A percentile compares a stretch with the other conserved stretches of the same genome.
These are phyloP conservation scores for Coix lacrymajobi DNA, from an alignment of 176 grass and related monocot species.

Conservation along the genomic window DNA sequence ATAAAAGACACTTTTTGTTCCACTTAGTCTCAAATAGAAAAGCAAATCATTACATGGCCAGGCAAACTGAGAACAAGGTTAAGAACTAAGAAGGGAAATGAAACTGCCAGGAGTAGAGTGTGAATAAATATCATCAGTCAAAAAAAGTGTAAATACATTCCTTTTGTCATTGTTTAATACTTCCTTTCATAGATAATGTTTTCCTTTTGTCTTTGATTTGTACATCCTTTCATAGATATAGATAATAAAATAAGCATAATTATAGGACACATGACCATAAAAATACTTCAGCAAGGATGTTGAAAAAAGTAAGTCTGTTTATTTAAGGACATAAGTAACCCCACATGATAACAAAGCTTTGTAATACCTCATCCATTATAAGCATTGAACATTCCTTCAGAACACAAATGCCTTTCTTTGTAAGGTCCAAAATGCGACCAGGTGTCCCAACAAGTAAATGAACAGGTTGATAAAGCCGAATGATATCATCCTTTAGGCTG, in stretches of 20 bases:
- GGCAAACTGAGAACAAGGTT: neutral
- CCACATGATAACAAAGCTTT: neutral
- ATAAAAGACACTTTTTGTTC: neutral
- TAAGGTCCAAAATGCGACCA: slow-evolving; percentile 80
- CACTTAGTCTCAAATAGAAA: neutral
- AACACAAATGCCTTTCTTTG: slow-evolving; percentile 76
- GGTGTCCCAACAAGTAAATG: slow-evolving; percentile 89
- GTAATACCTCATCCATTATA: slow-evolving; percentile 90
- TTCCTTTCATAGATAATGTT: neutral
- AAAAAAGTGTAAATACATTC: neutral
- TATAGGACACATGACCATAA: neutral
- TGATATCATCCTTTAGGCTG: slow-evolving; percentile 92
- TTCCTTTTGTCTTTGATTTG: neutral
- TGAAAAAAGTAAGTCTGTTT: neutral
- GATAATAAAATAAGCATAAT: neutral
- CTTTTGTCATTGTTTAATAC: neutral
- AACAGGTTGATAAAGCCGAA: slow-evolving; percentile 89
- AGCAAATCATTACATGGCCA: neutral
- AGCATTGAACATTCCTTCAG: slow-evolving; percentile 89
- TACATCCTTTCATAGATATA: neutral
- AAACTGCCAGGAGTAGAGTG: neutral
- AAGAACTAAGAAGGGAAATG: neutral
- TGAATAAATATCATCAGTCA: neutral
- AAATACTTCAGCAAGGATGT: neutral
- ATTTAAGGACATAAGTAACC: neutral